Percentiles rank a stretch among this genome's conserved stretches.
Evolutionary conservation across 2,329 filamentous ascomycete species (phyloP).

Genomic region (Clarireedia paspali): DNA sequence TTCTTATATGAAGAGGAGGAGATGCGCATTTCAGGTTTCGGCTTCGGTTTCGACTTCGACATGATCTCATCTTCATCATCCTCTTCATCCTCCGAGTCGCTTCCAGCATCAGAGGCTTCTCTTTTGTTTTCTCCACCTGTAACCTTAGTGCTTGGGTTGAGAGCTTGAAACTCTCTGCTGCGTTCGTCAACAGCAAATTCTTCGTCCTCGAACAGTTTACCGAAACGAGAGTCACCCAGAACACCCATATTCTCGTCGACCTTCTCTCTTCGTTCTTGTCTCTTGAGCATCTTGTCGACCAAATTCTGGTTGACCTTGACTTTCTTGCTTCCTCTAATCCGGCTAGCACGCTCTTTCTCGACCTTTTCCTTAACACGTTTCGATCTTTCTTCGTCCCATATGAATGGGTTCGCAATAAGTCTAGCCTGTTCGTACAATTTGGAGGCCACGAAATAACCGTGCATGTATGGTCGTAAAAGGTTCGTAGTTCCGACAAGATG

Average conservation of each 20-base stretch:
- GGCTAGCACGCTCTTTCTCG: conserved; percentile 89
- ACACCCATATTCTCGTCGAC: conserved; percentile 56
- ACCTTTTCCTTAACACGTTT: conserved; percentile 94
- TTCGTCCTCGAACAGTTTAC: conserved; percentile 81
- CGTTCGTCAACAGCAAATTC: conserved; percentile 89
- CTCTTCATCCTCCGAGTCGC: conserved; percentile 35
- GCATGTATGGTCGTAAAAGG: conserved; percentile 92
- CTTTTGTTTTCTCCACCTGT: conserved; percentile 23
- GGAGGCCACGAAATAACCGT: conserved; percentile 95
- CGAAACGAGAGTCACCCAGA: conserved; percentile 81
- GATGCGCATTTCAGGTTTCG: conserved; percentile 49
- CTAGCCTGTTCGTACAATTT: conserved; percentile 92
- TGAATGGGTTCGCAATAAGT: conserved; percentile 86
- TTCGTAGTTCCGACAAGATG: conserved; percentile 89
- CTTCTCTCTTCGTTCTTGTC: conserved; percentile 51
- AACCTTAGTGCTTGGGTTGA: conserved; percentile 75
- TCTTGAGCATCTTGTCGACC: conserved; percentile 65
- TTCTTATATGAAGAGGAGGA: conserved; percentile 61
- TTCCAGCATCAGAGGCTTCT: conserved; percentile 32
- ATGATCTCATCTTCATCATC: conserved; percentile 36
- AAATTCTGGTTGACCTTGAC: conserved; percentile 89
- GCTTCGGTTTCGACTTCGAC: conserved; percentile 24
- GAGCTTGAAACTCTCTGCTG: conserved; percentile 74
- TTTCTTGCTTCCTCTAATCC: conserved; percentile 92
- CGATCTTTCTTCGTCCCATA: conserved; percentile 84